These are phyloP conservation scores for Saccharomycopsis hybrid DNA, from an alignment of 1,139 yeast genomes.

Conservation along the genomic window DNA sequence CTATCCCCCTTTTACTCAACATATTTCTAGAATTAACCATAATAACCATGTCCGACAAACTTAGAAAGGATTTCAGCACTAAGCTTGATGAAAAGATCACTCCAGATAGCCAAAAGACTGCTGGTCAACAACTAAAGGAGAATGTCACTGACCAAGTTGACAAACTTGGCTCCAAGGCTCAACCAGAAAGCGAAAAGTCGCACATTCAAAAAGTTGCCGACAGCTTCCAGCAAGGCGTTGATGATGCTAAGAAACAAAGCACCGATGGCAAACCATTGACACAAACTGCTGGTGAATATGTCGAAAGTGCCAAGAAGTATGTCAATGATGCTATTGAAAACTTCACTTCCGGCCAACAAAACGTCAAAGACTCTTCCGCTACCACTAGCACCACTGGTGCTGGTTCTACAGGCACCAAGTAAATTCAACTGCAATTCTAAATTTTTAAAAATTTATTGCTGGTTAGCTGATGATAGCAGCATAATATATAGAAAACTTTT, in stretches of 20 bases:
- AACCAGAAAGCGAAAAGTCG: slow-evolving; percentile 65
- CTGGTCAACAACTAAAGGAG: slow-evolving; percentile 66
- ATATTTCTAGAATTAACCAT: too few relatives aligned
- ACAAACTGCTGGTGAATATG: slow-evolving; percentile 55
- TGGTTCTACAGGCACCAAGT: too few relatives aligned
- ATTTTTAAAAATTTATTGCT: too few relatives aligned
- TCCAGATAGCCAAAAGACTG: slow-evolving; percentile 68
- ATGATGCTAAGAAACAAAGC: slow-evolving; percentile 37
- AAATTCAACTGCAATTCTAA: too few relatives aligned
- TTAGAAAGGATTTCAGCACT: slow-evolving; percentile 70
- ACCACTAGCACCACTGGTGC: slow-evolving; percentile 1
- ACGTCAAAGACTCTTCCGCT: neutral
- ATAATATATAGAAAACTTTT: too few relatives aligned
- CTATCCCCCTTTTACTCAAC: too few relatives aligned
- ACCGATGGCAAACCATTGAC: slow-evolving; percentile 39
- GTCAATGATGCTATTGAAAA: slow-evolving; percentile 35
- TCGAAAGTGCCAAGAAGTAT: slow-evolving; percentile 56
- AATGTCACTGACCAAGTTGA: slow-evolving; percentile 58
- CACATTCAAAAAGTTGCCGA: slow-evolving; percentile 63
- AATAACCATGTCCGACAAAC: slow-evolving; percentile 59
- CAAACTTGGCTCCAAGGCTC: slow-evolving; percentile 48
- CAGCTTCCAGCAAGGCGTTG: slow-evolving; percentile 42
- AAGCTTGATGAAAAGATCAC: slow-evolving; percentile 60
- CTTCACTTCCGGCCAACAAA: slow-evolving; percentile 2
- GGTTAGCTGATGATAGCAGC: too few relatives aligned